Evolutionary conservation across 176 grass and related monocot species (phyloP).

Genomic region (Neostapfia colusana): DNA sequence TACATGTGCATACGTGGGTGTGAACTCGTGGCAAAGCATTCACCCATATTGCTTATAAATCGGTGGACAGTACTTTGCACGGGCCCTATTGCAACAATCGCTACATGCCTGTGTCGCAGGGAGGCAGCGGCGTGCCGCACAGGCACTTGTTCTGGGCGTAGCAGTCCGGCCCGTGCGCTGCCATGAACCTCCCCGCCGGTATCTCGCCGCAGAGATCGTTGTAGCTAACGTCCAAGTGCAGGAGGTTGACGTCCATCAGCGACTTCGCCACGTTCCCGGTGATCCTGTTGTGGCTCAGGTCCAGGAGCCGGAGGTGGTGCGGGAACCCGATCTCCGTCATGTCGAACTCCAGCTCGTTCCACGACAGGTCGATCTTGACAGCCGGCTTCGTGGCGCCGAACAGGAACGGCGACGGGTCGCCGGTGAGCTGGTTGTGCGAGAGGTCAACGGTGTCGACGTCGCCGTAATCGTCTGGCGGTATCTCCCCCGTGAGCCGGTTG

Average conservation of each 20-base stretch:
- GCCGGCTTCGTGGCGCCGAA: constrained; percentile 49
- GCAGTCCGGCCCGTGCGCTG: constrained; percentile 30
- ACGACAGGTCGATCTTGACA: constrained; percentile 69
- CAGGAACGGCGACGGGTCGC: constrained; percentile 58
- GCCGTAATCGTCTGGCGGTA: constrained; percentile 43
- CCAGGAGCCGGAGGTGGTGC: constrained; percentile 58
- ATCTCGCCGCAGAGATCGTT: constrained; percentile 80
- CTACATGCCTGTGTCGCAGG: constrained; percentile 30
- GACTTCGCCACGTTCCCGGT: constrained; percentile 56
- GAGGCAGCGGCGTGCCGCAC: constrained; percentile 62
- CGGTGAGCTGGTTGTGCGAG: constrained; percentile 58
- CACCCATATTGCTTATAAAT: no score
- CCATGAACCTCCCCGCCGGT: constrained; percentile 55
- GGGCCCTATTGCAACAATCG: no score
- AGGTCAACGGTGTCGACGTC: constrained; percentile 52
- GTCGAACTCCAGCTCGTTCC: constrained; percentile 86
- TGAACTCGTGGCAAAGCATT: no score
- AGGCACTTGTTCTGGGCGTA: constrained; percentile 70
- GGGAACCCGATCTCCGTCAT: constrained; percentile 53
- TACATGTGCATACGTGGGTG: no score
- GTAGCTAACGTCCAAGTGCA: constrained; percentile 64
- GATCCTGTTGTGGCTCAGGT: constrained; percentile 83
- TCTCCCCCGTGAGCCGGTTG: constrained; percentile 64
- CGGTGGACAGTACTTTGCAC: no score
- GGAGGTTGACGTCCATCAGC: constrained; percentile 50